Base-by-base conservation (phyloP, 345 rosid species). In the Hypericum perforatum region DNA sequence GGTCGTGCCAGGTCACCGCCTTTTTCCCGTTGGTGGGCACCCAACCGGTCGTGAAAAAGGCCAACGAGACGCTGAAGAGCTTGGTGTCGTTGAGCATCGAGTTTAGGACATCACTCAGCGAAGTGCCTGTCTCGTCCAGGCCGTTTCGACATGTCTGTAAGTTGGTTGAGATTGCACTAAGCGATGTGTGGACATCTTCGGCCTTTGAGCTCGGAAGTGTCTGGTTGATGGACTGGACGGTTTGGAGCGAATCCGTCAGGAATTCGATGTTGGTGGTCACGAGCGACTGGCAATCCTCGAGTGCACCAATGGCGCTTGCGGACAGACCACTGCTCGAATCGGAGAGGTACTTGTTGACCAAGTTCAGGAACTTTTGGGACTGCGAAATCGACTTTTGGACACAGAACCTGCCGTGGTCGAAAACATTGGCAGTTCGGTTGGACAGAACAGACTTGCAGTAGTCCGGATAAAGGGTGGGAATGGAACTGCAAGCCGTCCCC, bases 101-200 rank as follows among this genome's bases (percentile, higher is more conserved):
- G 44, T 52, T 56, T 0, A 82, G 53, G 6, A 91, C 52, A 15
- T 78, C 91, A 43, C 77, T 72, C 88, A 78, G 73, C 2, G 80
- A 69, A 0, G 89, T 70, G 38, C 84, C 69, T 0, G 82, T 66
- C 5, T 62, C 54, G 48, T 68, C 67, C 4, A 87, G 11, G 5
- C 98, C 86, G 3, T 85, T 96, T 1, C 70, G 54, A 52, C 96
- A 91, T 0, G 98, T 84, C 55, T 85, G 82, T 38, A 70, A 81
- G 65, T 87, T 87, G 2, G 98, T 91, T n/a, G n/a, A n/a, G n/a
- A n/a, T n/a, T n/a, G n/a, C n/a, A n/a, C n/a, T n/a, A n/a, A n/a
- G n/a, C n/a, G n/a, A n/a, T 9, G 92, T 82, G 44, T 85, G 89
- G 2, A 85, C 64, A 10, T 87, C 87, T 0, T 91, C 95, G 3